Evolutionary conservation across 495 filamentous ascomycete genomes (phyloP).

Genomic region (Podospora tetraspora): DNA sequence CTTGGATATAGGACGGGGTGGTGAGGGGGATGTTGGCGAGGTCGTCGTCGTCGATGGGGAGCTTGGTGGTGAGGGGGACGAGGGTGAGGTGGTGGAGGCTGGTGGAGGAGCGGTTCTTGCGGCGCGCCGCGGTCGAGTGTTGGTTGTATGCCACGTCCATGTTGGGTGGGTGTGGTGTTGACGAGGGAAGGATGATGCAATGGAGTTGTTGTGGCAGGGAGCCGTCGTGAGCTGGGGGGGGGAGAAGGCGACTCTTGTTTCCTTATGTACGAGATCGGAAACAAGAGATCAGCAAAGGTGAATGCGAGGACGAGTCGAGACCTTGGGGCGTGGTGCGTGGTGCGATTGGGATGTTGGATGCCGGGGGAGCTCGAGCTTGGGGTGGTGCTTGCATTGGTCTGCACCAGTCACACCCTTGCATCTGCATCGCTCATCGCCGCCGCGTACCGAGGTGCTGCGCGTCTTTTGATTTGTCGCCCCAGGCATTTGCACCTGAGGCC

Average conservation of each 20-base stretch:
- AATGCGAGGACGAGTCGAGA: background rate
- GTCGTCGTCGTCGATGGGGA: constrained; percentile 52
- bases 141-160: constrained; percentile 53
- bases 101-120: constrained; percentile 42
- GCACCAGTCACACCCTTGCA: background rate
- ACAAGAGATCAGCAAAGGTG: background rate
- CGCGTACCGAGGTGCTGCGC: constrained; percentile 15
- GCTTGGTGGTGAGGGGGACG: constrained; percentile 60
- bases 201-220: background rate
- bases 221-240: background rate
- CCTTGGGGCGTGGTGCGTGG: constrained; percentile 5
- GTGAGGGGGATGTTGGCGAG: constrained; percentile 17
- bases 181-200: background rate
- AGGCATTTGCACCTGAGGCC: background rate
- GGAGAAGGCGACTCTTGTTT: background rate
- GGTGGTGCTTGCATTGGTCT: constrained; percentile 9
- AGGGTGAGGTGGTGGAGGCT: constrained; percentile 53
- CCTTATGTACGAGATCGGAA: constrained; percentile 1
- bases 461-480: constrained; percentile 19
- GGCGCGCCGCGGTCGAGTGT: constrained; percentile 42
- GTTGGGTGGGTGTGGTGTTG: constrained; percentile 1
- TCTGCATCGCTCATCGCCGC: background rate
- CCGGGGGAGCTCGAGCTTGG: constrained; percentile 5
- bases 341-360: constrained; percentile 2
- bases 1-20: constrained; percentile 47